Evolutionary conservation across 805 yeast species (phyloP).

Genomic region (Wickerhamomyces bovis): DNA sequence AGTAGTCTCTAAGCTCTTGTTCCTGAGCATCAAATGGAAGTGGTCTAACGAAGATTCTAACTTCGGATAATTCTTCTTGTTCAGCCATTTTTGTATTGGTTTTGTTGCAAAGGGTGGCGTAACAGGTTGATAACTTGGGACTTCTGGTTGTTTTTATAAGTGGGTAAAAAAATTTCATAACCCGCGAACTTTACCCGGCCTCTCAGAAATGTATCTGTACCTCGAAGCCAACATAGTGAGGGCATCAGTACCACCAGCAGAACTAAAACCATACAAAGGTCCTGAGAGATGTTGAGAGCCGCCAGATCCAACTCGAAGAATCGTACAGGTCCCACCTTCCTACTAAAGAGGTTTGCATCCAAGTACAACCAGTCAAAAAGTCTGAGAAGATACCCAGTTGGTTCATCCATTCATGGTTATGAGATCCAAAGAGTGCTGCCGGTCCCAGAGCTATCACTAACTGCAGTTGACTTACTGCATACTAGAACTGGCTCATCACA

Average conservation of each 20-base stretch:
- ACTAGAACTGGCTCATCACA: slow-evolving; percentile 68
- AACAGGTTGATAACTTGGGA: neutral
- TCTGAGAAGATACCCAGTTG: slow-evolving; percentile 56
- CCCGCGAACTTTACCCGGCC: neutral
- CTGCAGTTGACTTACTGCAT: slow-evolving; percentile 73
- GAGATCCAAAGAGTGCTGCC: slow-evolving; percentile 55
- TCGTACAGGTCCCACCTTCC: neutral
- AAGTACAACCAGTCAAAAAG: slow-evolving; percentile 28
- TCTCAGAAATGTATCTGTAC: too few relatives aligned
- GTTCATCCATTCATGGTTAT: slow-evolving; percentile 60
- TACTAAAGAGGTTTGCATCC: slow-evolving; percentile 10
- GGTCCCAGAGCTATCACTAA: slow-evolving; percentile 76
- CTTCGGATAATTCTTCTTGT: slow-evolving; percentile 31
- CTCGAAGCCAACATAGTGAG: too few relatives aligned
- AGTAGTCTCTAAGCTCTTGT: slow-evolving; percentile 64
- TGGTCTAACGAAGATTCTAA: slow-evolving; percentile 56
- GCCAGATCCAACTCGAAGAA: neutral
- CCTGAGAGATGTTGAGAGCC: neutral
- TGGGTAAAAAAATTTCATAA: neutral
- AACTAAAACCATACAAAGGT: neutral
- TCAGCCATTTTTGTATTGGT: slow-evolving; percentile 4
- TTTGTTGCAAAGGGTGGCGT: neutral
- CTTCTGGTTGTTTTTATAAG: neutral
- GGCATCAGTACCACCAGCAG: neutral
- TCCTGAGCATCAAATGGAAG: slow-evolving; percentile 47